phyloP scores from a whole-genome alignment of 495 filamentous ascomycete genomes.

The Penicillium coffeae region DNA sequence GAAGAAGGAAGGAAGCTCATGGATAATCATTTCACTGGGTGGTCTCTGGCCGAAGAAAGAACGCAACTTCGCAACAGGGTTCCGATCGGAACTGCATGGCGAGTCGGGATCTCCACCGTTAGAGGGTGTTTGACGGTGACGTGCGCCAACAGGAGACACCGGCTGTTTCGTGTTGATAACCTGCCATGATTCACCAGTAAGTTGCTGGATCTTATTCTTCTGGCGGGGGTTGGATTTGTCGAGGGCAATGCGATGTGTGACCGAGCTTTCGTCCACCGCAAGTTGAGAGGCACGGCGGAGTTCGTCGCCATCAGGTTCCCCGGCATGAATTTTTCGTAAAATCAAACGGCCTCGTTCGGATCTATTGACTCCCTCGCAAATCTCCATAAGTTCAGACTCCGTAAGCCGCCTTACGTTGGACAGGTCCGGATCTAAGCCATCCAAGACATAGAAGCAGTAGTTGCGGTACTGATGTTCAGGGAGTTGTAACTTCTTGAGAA shows the following conservation, averaged over 20 bases:
- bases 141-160: constrained; percentile 67
- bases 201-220: constrained; percentile 73
- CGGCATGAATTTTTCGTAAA: constrained; percentile 79
- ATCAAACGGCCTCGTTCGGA: constrained; percentile 88
- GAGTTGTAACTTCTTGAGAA: constrained; percentile 74
- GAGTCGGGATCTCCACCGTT: constrained; percentile 44
- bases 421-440: constrained; percentile 77
- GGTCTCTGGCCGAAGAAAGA: constrained; percentile 86
- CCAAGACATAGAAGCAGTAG: constrained; percentile 79
- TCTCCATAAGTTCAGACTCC: constrained; percentile 81
- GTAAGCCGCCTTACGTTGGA: constrained; percentile 70
- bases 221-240: constrained; percentile 62
- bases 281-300: constrained; percentile 78
- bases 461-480: constrained; percentile 73
- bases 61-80: constrained; percentile 56
- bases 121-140: constrained; percentile 55
- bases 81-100: constrained; percentile 37
- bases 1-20: constrained; percentile 94
- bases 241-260: constrained; percentile 60
- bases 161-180: constrained; percentile 66
- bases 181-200: constrained; percentile 80
- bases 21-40: constrained; percentile 94
- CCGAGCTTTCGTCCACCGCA: constrained; percentile 75
- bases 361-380: constrained; percentile 57
- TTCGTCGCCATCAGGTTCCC: constrained; percentile 78